These are phyloP conservation scores for Cladosporium phlei DNA, from an alignment of 2,329 filamentous ascomycete genomes.

Conservation along the genomic window DNA sequence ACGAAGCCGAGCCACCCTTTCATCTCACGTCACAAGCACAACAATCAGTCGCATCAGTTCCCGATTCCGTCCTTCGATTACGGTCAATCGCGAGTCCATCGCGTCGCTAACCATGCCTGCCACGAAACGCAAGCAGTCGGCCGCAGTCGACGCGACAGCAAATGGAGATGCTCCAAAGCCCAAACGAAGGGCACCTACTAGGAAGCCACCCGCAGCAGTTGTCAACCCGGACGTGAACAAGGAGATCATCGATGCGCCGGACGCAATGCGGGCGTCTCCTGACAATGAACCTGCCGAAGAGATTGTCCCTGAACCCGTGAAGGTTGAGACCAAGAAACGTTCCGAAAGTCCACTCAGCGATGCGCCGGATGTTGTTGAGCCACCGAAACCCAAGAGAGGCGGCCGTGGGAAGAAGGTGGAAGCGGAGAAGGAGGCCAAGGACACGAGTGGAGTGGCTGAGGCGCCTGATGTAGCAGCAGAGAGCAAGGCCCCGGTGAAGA, in stretches of 20 bases:
- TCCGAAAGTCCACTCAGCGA: conserved; percentile 34
- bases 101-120: conserved; percentile 20
- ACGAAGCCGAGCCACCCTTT: background rate
- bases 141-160: conserved; percentile 7
- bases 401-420: conserved; percentile 19
- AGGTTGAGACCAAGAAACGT: conserved; percentile 18
- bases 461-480: conserved; percentile 14
- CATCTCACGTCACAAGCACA: background rate
- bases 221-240: conserved; percentile 32
- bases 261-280: conserved; percentile 41
- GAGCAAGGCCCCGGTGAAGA: conserved; percentile 15
- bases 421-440: conserved; percentile 18
- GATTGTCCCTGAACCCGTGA: conserved; percentile 26
- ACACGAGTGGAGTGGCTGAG: conserved; percentile 17
- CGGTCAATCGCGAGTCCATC: background rate
- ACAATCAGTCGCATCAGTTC: background rate
- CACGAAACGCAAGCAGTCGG: conserved; percentile 24
- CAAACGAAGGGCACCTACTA: conserved; percentile 18
- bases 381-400: conserved; percentile 23
- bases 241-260: conserved; percentile 40
- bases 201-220: conserved; percentile 16
- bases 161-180: conserved; percentile 18
- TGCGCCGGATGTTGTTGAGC: conserved; percentile 30
- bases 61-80: too few relatives aligned
- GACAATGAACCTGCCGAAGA: conserved; percentile 34